Conservation (phyloP, 192 early-diverging fungal species). For the Coemansia sp. region DNA sequence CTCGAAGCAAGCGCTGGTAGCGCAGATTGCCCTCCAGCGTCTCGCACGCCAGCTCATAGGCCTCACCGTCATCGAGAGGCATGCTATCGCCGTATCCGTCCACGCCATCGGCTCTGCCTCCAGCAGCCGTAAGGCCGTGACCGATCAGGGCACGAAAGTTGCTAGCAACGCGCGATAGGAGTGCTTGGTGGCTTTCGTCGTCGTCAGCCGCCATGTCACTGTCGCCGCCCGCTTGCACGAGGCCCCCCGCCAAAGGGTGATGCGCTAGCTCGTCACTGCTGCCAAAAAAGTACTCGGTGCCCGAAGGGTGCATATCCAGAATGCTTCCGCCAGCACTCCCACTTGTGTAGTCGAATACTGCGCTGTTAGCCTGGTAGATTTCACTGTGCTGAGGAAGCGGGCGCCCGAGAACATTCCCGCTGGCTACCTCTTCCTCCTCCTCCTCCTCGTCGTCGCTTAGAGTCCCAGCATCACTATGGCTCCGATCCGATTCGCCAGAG, state of each 20-base stretch:
- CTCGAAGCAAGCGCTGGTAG: constrained; percentile 43
- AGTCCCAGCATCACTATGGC: constrained; percentile 1
- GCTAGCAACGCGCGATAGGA: constrained; percentile 45
- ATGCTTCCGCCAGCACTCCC: neutral
- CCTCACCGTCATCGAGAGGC: constrained; percentile 36
- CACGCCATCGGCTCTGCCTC: neutral
- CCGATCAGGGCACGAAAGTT: constrained; percentile 45
- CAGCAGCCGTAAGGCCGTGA: constrained; percentile 28
- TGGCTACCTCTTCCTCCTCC: constrained; percentile 11
- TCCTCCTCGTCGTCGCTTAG: constrained; percentile 7
- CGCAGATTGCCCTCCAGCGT: constrained; percentile 53
- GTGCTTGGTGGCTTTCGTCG: constrained; percentile 17
- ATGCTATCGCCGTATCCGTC: constrained; percentile 10
- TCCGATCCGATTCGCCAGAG: constrained; percentile 11
- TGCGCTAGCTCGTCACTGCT: neutral
- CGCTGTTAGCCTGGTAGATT: neutral
- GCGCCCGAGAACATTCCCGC: neutral
- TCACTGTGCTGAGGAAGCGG: neutral
- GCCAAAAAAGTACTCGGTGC: neutral
- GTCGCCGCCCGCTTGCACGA: constrained; percentile 9
- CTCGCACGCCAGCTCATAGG: constrained; percentile 38
- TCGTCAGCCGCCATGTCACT: neutral
- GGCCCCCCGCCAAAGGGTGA: neutral
- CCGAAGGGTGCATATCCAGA: constrained; percentile 14
- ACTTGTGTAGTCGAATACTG: neutral